These are phyloP conservation scores for Pseudogymnoascus sp. DNA, from an alignment of 2,329 filamentous ascomycete genomes.

Conservation along the genomic window DNA sequence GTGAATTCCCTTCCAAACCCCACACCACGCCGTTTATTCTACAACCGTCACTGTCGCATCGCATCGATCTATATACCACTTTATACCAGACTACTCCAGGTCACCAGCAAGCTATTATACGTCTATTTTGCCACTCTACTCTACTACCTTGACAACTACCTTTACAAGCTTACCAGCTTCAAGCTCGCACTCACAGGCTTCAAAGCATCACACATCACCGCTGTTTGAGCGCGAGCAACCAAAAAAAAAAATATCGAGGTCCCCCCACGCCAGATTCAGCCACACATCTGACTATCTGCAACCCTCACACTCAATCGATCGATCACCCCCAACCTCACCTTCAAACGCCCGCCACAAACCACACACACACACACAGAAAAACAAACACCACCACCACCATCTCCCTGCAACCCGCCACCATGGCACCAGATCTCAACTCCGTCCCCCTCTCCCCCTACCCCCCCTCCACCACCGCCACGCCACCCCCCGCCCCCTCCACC, in stretches of 20 bases:
- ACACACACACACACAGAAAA: not conserved
- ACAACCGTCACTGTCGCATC: not conserved
- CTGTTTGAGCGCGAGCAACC: not conserved
- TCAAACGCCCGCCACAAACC: not conserved
- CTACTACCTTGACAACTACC: not conserved
- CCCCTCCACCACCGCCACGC: slow-evolving; percentile 15
- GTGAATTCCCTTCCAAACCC: not conserved
- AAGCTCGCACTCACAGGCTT: not conserved
- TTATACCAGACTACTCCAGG: not conserved
- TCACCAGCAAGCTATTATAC: not conserved
- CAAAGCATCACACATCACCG: not conserved
- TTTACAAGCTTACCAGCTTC: not conserved
- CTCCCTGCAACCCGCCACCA: slow-evolving; percentile 25
- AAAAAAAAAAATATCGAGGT: not conserved
- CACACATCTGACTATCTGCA: not conserved
- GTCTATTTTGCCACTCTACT: not conserved
- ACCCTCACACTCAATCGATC: not conserved
- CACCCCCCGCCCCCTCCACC: slow-evolving; percentile 21
- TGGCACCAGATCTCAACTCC: slow-evolving; percentile 69
- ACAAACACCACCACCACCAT: not conserved
- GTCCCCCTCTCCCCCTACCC: slow-evolving; percentile 47
- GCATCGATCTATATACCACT: not conserved
- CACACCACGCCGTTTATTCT: not conserved
- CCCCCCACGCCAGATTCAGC: not conserved
- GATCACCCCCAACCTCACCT: not conserved